Conservation (phyloP, 306 rosid species). For the Oxytropis ochrocephala region DNA sequence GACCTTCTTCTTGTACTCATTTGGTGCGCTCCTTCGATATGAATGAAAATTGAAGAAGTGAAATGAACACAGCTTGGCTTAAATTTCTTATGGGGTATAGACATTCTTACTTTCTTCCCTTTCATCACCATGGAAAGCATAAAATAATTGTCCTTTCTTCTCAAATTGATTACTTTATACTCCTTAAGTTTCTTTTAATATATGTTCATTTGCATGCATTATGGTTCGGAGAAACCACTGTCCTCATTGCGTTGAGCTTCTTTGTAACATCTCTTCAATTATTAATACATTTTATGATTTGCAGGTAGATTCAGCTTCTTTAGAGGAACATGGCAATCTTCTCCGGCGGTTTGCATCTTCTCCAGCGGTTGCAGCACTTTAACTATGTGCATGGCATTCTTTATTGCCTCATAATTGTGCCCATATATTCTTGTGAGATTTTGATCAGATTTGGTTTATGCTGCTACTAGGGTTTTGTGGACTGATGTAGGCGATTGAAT, state of each 20-base stretch:
- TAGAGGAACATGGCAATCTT: too few species aligned
- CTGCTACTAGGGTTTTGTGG: too few species aligned
- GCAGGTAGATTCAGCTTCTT: conserved; percentile 90
- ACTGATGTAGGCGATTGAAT: too few species aligned
- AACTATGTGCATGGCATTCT: too few species aligned
- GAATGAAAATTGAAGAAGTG: not conserved
- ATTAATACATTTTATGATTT: conserved; percentile 5
- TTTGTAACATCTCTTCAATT: not conserved
- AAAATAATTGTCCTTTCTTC: not conserved
- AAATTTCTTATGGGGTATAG: not conserved
- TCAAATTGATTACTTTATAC: not conserved
- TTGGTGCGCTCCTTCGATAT: too few species aligned
- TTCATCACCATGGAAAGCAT: not conserved
- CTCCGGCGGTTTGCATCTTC: too few species aligned
- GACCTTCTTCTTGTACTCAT: too few species aligned
- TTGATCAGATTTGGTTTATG: too few species aligned
- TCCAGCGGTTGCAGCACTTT: too few species aligned
- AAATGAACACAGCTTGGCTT: not conserved
- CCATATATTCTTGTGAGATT: too few species aligned
- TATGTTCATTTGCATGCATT: not conserved
- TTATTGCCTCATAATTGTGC: too few species aligned
- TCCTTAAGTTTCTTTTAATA: not conserved
- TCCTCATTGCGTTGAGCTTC: not conserved
- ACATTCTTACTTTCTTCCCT: not conserved
- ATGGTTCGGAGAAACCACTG: not conserved